Base-by-base conservation (phyloP, 2,329 filamentous ascomycete species). In the Monilinia fructicola region DNA sequence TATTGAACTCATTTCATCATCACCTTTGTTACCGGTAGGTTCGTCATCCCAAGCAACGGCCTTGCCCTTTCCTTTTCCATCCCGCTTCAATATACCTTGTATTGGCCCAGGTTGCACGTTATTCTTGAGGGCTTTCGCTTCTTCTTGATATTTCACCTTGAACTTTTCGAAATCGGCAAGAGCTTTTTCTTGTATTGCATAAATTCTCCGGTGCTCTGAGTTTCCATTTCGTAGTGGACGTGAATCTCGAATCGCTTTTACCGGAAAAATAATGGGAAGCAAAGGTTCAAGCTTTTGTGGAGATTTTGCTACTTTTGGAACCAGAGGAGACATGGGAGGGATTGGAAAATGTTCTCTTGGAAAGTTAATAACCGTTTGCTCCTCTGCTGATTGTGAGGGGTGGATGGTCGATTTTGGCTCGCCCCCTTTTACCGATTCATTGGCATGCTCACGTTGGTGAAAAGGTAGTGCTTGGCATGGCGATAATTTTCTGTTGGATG, bases 161-260 rank as follows among this genome's bases (percentile, higher is more conserved):
- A 35, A 18, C 18, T 31, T 42, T 40, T 65, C 63, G 10, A 38
- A 35, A 21, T 65, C 50, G 14, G 42, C 40, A 4, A 28, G 23
- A n/a, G 63, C 54, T 4, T 2, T 38, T 40, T 50, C 18, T 11
- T 42, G 26, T 23, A 40, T 46, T 35, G 23, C 42, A 23, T 54
- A 44, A 11, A 60, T 12, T 31, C 60, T 65, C 63, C 54, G 53
- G 40, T 52, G 63, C 4, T 26, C 54, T 42, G 54, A 54, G 42
- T 11, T 60, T 18, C 53, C 63, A 1, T n/a, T 26, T n/a, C 35
- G 63, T 4, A 65, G 3, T 16, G 60, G 55, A 3, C 42, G 35
- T 3, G 31, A 23, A 31, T 65, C 42, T 40, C 46, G 31, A 61
- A 61, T 50, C 7, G 44, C 31, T 21, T 46, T n/a, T 9, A 52